Conservation (phyloP, 805 yeast genomes). For the Schwanniomyces polymorphus region DNA sequence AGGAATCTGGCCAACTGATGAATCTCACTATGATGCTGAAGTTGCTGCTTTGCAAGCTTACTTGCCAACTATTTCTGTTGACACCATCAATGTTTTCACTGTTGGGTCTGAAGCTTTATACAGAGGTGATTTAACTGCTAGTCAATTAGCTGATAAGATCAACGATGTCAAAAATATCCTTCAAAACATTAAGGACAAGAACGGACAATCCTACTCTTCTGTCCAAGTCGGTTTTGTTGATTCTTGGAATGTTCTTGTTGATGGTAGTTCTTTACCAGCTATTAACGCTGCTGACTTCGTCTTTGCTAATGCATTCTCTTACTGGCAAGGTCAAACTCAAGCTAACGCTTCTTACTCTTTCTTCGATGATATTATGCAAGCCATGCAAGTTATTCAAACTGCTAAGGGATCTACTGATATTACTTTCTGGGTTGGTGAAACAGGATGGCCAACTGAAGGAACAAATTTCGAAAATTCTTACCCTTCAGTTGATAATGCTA, state of each 20-base stretch:
- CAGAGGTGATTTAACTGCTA: constrained; percentile 82
- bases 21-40: constrained; percentile 72
- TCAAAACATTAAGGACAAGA: constrained; percentile 64
- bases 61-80: constrained; percentile 70
- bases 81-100: constrained; percentile 70
- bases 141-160: constrained; percentile 69
- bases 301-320: constrained; percentile 93
- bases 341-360: constrained; percentile 84
- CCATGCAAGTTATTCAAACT: constrained; percentile 83
- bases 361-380: constrained; percentile 97
- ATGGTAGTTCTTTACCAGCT: constrained; percentile 68
- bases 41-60: constrained; percentile 65
- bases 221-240: constrained; percentile 91
- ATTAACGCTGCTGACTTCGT: constrained; percentile 81
- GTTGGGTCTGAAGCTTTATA: constrained; percentile 97
- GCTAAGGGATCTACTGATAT: constrained; percentile 84
- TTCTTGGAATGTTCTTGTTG: constrained; percentile 92
- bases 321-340: constrained; percentile 97
- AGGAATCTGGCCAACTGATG: constrained; percentile 95
- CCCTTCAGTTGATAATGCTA: constrained; percentile 76
- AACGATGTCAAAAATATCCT: constrained; percentile 59
- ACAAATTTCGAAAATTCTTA: constrained; percentile 62
- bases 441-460: constrained; percentile 96
- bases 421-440: constrained; percentile 94
- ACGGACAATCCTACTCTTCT: constrained; percentile 73